A percentile compares a stretch with the other conserved stretches of the same genome.
Evolutionary conservation across 768 basidiomycete genomes (phyloP).

Genomic region (Clavaria fumosa): DNA sequence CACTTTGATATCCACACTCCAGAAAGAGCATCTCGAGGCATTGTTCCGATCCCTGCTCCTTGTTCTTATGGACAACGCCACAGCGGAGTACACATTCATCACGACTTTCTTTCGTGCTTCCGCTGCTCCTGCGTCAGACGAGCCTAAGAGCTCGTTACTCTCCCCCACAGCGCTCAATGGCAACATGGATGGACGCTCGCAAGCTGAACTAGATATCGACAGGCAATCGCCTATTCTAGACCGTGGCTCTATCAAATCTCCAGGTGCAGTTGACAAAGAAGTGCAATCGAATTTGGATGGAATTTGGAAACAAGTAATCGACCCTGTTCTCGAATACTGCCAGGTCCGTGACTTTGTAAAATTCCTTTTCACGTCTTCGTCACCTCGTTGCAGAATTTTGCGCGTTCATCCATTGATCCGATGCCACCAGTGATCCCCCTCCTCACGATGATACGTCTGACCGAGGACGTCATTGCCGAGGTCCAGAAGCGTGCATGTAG

Average conservation of each 20-base stretch:
- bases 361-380: slow-evolving; percentile 1
- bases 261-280: slow-evolving; percentile 32
- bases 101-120: slow-evolving; percentile 57
- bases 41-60: slow-evolving; percentile 73
- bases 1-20: slow-evolving; percentile 11
- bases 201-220: slow-evolving; percentile 37
- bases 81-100: slow-evolving; percentile 82
- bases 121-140: slow-evolving; percentile 21
- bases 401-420: slow-evolving; percentile 53
- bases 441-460: slow-evolving; percentile 82
- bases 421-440: slow-evolving; percentile 61
- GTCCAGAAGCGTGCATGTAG: slow-evolving; percentile 64
- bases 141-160: slow-evolving; percentile 20
- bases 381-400: slow-evolving; percentile 38
- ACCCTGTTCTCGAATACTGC: slow-evolving; percentile 78
- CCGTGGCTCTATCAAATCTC: slow-evolving; percentile 19
- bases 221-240: slow-evolving; percentile 21
- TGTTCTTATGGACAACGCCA: slow-evolving; percentile 90
- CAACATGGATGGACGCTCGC: slow-evolving; percentile 28
- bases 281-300: slow-evolving; percentile 43
- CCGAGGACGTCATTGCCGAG: slow-evolving; percentile 63
- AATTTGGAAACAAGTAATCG: slow-evolving; percentile 88
- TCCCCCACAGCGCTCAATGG: slow-evolving; percentile 31
- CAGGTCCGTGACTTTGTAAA: slow-evolving; percentile 31
- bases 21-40: slow-evolving; percentile 78